phyloP scores from a whole-genome alignment of 2,329 filamentous ascomycete genomes.

The Penicillium sp. region DNA sequence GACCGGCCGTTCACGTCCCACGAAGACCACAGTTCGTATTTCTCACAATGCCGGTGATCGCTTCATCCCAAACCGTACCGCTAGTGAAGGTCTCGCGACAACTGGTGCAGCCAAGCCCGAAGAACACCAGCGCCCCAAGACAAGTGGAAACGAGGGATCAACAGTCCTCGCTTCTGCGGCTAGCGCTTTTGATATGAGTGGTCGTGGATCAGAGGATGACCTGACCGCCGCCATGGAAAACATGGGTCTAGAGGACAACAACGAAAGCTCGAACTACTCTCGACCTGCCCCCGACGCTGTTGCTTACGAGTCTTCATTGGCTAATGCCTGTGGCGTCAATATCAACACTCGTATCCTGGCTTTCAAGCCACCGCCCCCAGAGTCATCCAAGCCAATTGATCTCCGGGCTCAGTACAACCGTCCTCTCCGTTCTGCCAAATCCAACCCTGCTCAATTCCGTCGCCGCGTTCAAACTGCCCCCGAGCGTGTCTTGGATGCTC shows the following conservation, averaged over 20 bases:
- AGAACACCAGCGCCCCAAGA: constrained; percentile 68
- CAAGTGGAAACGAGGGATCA: constrained; percentile 64
- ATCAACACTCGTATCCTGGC: constrained; percentile 92
- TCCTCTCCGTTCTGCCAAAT: constrained; percentile 71
- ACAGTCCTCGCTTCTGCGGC: constrained; percentile 69
- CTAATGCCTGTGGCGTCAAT: constrained; percentile 84
- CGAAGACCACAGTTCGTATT: constrained; percentile 69
- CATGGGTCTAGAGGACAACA: constrained; percentile 69
- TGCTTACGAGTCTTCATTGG: constrained; percentile 87
- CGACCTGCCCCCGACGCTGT: constrained; percentile 80
- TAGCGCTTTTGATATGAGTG: constrained; percentile 58
- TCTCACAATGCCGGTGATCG: constrained; percentile 71
- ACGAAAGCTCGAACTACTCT: constrained; percentile 60
- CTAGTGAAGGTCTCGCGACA: constrained; percentile 82
- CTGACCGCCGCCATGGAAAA: constrained; percentile 71
- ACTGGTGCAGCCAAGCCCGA: constrained; percentile 79
- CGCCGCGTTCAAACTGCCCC: constrained; percentile 90
- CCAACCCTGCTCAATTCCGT: constrained; percentile 75
- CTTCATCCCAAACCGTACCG: constrained; percentile 89
- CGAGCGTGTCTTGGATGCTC: constrained; percentile 92
- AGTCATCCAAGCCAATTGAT: constrained; percentile 97
- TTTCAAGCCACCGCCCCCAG: constrained; percentile 96
- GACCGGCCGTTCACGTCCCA: constrained; percentile 42
- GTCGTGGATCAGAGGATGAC: constrained; percentile 62
- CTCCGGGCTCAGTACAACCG: constrained; percentile 97